These are phyloP conservation scores for Helicostylum pulchrum DNA, from an alignment of 192 early-diverging fungal species.

Conservation along the genomic window DNA sequence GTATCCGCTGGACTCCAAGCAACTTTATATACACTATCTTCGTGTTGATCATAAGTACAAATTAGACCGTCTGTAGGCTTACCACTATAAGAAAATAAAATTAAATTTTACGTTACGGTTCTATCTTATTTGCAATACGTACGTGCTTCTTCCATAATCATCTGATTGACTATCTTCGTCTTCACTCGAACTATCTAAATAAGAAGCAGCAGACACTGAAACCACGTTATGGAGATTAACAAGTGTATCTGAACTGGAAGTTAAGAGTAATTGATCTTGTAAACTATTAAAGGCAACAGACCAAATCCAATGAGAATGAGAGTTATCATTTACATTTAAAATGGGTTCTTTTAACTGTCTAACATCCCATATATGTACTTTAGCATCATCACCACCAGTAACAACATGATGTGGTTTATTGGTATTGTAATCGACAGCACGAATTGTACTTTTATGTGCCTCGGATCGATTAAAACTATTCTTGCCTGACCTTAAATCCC, in stretches of 20 bases:
- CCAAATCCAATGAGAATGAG: conserved; percentile 92
- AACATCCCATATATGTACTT: conserved; percentile 86
- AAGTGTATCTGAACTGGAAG: conserved; percentile 79
- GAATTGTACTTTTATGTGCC: conserved; percentile 75
- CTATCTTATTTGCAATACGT: not conserved
- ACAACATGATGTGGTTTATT: conserved; percentile 83
- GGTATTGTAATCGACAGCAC: conserved; percentile 81
- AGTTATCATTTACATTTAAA: conserved; percentile 52
- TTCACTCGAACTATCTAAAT: conserved; percentile 29
- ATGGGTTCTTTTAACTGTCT: conserved; percentile 55
- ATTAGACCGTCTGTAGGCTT: conserved; percentile 76
- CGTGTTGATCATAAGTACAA: conserved; percentile 88
- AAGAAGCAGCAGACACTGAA: conserved; percentile 78
- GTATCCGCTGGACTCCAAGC: conserved; percentile 89
- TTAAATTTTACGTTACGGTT: not conserved
- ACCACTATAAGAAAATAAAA: conserved; percentile 12
- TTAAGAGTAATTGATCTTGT: conserved; percentile 90
- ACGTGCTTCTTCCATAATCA: conserved; percentile 6
- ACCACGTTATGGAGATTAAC: conserved; percentile 87
- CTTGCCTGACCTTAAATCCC: conserved; percentile 58
- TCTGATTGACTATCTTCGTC: conserved; percentile 21
- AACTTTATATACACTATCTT: conserved; percentile 89
- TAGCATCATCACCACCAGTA: conserved; percentile 85
- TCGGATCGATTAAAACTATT: conserved; percentile 44
- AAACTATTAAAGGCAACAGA: conserved; percentile 80